Base-by-base conservation (phyloP, 495 filamentous ascomycete genomes). In the Penicillium cosmopolitanum region DNA sequence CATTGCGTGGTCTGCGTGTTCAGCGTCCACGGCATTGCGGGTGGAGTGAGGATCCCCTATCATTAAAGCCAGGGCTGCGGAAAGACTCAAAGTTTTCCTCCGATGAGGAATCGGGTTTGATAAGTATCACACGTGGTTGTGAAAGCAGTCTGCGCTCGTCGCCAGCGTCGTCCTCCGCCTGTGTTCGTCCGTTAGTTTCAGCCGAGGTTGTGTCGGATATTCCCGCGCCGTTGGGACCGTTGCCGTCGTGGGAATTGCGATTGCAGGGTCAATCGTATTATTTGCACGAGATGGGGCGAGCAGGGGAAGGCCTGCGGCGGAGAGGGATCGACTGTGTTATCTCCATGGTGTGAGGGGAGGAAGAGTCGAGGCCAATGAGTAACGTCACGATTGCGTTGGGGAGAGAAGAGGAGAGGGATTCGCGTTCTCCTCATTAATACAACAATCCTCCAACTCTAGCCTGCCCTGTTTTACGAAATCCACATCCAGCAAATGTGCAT, bases 231-330 rank as follows among this genome's bases (percentile, higher is more conserved):
- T 7, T 9, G 43, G 50, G 44, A 9, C 28, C 5, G 5, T 10
- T 46, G 12, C 58, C 63, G 11, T 46, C 35, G 25, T 78, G 74
- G 77, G 68, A 70, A 50, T 55, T 78, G 31, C 63, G 69, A 34
- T 56, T 80, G 44, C 75, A 75, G 35, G 63, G 64, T 19, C 75
- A 78, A 66, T 63, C 67, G 46, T 78, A 78, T 56, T 79, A 78
- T 61, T 46, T 60, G 15, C 61, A 72, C 40, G 75, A 77, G 65
- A 50, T 77, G 43, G 55, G 57, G 25, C 64, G 53, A 18, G 58
- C 79, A 11, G 69, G 66, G 35, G 62, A 63, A 6, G 71, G 73
- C 55, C 64, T 78, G 54, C 56, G 68, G 46, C 65, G 65, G 62
- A 68, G 68, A 55, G 73, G 73, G 48, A 66, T 71, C 52, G 59